Base-by-base conservation (phyloP, 1,284 basidiomycete genomes). In the Sporisorium exsertum region DNA sequence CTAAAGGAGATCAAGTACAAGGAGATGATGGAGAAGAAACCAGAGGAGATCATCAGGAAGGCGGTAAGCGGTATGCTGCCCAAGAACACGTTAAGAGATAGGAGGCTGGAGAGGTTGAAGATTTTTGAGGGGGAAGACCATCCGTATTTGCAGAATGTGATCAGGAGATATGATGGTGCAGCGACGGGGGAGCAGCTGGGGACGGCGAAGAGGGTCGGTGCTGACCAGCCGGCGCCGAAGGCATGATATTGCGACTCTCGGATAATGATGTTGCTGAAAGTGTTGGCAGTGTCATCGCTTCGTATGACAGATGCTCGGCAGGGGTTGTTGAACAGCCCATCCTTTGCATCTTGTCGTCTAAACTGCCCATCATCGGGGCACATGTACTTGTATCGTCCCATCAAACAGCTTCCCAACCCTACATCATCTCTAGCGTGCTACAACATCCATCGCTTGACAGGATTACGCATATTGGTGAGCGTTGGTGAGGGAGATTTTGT, bases 1-100 rank as follows among this genome's bases (percentile, higher is more conserved):
- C 87, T 98, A 85, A 97, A 97, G 67, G 81, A 79, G 62, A 82
- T 79, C 58, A 77, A 68, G 53, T 84, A 81, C 77, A 74, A 80
- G 61, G 57, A 75, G 33, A 81, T 83, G 82, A 79, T 83, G 68
- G 74, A 90, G 62, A 90, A 90, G 81, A 92, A 94, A 79, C 94
- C 95, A 3, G 95, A 97, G 74, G 93, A 97, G 77, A 84, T 85
- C 50, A 82, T 85, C 45, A 70, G 82, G 22, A 78, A 78, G 49
- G 84, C 84, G 46, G 84, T 85, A 0, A 81, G 81, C 32, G 84
- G 84, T n/a, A 85, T 85, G 84, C 62, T 85, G 53, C 84, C 84
- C 2, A 85, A 85, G 70, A 85, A 85, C 74, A 84, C 78, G 57
- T 75, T 84, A 43, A 61, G 84, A 27, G 83, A 85, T 43, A 57